Base-by-base conservation (phyloP, 2,329 filamentous ascomycete genomes). In the Endocalyx cinctus region DNA sequence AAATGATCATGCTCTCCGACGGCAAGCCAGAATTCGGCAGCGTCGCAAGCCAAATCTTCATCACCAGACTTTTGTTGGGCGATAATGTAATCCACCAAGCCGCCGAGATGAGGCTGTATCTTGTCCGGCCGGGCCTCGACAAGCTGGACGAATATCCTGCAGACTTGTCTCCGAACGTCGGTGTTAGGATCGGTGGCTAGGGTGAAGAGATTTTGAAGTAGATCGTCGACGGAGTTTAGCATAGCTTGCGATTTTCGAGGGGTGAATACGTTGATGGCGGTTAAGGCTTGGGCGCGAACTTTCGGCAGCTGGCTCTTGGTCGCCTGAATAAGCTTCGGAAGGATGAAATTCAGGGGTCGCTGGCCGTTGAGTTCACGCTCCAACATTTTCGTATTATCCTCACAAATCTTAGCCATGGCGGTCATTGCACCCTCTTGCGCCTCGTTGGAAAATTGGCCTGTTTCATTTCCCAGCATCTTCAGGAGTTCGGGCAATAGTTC, bases 21-120 rank as follows among this genome's bases (percentile, higher is more conserved):
- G 25, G 87, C 87, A 27, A 98, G 77, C 88, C 94, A 98, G 56
- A 98, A 98, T 59, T 98, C 92, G 5, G 92, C 88, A 7, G 92
- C 92, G 57, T 98, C 92, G 45, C 94, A 81, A 23, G 90, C 88
- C 38, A 98, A 70, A 26, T 97, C 88, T 35, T 89, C 82, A 45
- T 97, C 89, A 17, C 89, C 81, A 43, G 82, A 83, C 58, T 83
- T 79, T 59, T 98, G 92, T 58, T 98, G 92, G 18, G 79, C 71
- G 38, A 97, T 77, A 58, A 96, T 92, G 56, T 96, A 98, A 54
- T 94, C 86, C 18, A 98, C 88, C 35, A 98, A 71, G 5, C 86
- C 89, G 33, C 75, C 70, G 55, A 97, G 83, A 57, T 97, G 87
- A 16, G 92, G 92, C 37, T 86, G 70, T 35, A 98, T 81, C 66